Evolutionary conservation across 2,329 filamentous ascomycete species (phyloP), one percentile per base, ranked within the genome.

Genomic region (Hymenoscyphus salicellus): DNA sequence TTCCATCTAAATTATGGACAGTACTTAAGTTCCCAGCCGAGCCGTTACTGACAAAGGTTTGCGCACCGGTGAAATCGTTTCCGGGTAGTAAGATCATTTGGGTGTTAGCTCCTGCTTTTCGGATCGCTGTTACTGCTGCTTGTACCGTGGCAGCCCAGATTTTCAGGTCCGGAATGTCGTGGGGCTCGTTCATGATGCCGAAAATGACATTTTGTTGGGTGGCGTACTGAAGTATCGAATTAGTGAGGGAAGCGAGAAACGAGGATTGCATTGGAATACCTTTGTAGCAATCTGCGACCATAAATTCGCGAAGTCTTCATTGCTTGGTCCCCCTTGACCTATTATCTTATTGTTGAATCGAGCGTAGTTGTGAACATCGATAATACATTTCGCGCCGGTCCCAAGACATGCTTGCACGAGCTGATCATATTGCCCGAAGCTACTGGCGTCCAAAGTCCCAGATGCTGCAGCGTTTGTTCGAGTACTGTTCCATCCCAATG

Each of bases 151-250:
- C 73, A 0, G 84, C 85, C 88, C 88, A 90, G 0, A 77, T 74
- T 16, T 33, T 23, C 5, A 65, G 28, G 23, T 60, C 52, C 33
- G 73, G 75, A 68, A 89, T 79, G 88, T 71, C 56, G 41, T 65
- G 63, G 2, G 88, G 87, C 76, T 88, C 88, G 76, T 90, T 91
- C 87, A 90, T 90, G 58, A 90, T 73, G 17, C 86, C 87, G 68
- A 90, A 88, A 3, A 84, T 79, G 28, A 90, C 77, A 66, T 83
- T 85, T 55, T 79, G 73, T 59, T 85, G 76, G 7, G 72, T 72
- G 20, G 79, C 81, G 74, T 90, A 90, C 72, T 85, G 87, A 87
- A 5, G 87, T 74, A 63, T 23, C 3, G 1, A 11, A 1, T 58
- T 38, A 58, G 30, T 23, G 2, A 26, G 3, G 7, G 16, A 33